Conservation (phyloP, 2,329 filamentous ascomycete species). For the Colletotrichum euphorbiae region DNA sequence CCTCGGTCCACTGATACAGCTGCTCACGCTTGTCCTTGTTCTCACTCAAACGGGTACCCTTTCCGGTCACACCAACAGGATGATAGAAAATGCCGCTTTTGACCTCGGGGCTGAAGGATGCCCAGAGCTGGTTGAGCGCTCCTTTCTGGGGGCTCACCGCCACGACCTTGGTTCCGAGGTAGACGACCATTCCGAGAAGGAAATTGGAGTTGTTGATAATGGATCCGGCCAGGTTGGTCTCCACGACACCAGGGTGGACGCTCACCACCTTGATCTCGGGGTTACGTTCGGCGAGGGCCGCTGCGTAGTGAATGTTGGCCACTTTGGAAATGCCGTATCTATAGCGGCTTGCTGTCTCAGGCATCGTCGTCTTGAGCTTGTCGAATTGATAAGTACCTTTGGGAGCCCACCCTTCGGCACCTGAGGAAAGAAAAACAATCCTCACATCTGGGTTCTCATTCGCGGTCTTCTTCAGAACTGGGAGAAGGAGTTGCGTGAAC, state of each 20-base stretch:
- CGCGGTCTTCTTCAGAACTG: constrained; percentile 43
- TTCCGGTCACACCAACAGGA: constrained; percentile 47
- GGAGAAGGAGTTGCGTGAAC: constrained; percentile 43
- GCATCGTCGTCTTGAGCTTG: constrained; percentile 44
- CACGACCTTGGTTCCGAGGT: constrained; percentile 76
- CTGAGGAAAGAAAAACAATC: constrained; percentile 47
- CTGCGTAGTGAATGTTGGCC: constrained; percentile 48
- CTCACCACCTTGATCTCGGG: constrained; percentile 45
- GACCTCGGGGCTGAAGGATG: constrained; percentile 42
- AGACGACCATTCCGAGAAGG: constrained; percentile 99
- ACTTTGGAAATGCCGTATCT: constrained; percentile 51
- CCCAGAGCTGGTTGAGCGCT: constrained; percentile 48
- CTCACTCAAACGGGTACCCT: constrained; percentile 41
- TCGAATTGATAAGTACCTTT: constrained; percentile 47
- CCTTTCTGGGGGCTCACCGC: constrained; percentile 44
- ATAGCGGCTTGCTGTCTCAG: constrained; percentile 42
- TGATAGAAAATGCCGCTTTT: constrained; percentile 49
- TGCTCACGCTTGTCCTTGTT: constrained; percentile 45
- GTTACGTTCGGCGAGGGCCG: constrained; percentile 46
- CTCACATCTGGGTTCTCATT: constrained; percentile 43
- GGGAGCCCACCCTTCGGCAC: constrained; percentile 42
- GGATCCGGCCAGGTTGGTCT: constrained; percentile 43
- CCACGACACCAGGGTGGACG: constrained; percentile 48
- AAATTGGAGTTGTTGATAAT: constrained; percentile 89
- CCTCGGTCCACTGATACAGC: constrained; percentile 53